phyloP scores from a whole-genome alignment of 192 early-diverging fungal species.

The Diversispora eburnea region DNA sequence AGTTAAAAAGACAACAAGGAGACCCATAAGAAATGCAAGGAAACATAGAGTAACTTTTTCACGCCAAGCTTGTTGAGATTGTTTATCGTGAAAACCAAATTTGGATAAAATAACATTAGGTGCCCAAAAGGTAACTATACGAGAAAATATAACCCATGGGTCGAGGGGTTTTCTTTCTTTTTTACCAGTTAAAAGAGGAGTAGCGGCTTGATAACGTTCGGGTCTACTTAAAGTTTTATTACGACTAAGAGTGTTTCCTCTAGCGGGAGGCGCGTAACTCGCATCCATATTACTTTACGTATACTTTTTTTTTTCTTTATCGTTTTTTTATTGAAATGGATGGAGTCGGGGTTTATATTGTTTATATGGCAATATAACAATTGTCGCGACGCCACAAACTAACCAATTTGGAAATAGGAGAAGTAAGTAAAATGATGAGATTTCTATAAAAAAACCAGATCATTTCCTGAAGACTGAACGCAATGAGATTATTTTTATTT shows the following conservation, averaged over 20 bases:
- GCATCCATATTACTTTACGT: background rate
- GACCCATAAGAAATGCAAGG: conserved; percentile 67
- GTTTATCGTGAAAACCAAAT: conserved; percentile 50
- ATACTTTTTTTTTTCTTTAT: background rate
- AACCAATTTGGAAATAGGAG: too few species aligned
- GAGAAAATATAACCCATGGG: conserved; percentile 59
- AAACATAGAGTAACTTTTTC: conserved; percentile 66
- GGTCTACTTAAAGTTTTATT: conserved; percentile 69
- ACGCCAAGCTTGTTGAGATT: conserved; percentile 65
- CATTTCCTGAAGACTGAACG: too few species aligned
- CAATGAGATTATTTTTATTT: too few species aligned
- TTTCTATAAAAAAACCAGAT: too few species aligned
- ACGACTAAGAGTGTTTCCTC: conserved; percentile 51
- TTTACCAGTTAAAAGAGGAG: conserved; percentile 61
- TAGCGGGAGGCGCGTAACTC: background rate
- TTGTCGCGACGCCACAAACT: too few species aligned
- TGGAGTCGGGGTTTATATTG: too few species aligned
- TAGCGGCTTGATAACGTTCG: conserved; percentile 63
- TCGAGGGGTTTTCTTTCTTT: conserved; percentile 43
- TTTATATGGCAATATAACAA: too few species aligned
- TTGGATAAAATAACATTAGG: conserved; percentile 48
- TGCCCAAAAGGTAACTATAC: conserved; percentile 58
- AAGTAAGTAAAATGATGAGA: too few species aligned
- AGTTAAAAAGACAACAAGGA: conserved; percentile 67
- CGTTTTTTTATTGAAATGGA: too few species aligned